Evolutionary conservation across 345 rosid genomes (phyloP).

Genomic region (Gynandropsis gynandra): DNA sequence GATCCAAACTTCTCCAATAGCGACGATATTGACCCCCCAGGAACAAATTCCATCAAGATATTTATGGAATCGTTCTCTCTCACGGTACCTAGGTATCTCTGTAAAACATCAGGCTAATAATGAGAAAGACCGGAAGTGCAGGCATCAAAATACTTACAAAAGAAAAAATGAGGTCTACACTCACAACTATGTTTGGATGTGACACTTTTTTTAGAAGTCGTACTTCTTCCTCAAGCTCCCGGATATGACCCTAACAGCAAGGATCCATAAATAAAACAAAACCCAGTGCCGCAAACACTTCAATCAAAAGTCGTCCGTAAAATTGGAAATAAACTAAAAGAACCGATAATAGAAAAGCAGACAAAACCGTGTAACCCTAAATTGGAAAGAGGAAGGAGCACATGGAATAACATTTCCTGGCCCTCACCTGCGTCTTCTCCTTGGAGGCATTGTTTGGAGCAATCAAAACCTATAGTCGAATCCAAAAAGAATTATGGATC

Average conservation of each 20-base stretch:
- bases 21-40: constrained; percentile 84
- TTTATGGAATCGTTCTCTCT: constrained; percentile 67
- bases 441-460: constrained; percentile 56
- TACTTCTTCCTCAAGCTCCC: constrained; percentile 88
- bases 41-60: constrained; percentile 72
- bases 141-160: not conserved
- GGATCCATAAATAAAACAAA: not conserved
- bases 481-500: not conserved
- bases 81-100: constrained; percentile 82
- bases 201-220: constrained; percentile 74
- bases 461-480: constrained; percentile 43
- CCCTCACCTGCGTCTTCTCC: constrained; percentile 61
- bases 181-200: constrained; percentile 80
- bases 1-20: constrained; percentile 76
- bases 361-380: not conserved
- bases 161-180: constrained; percentile 16
- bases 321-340: not conserved
- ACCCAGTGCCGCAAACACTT: not conserved
- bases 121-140: constrained; percentile 1
- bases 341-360: not conserved
- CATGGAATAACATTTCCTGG: not conserved
- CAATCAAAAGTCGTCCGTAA: not conserved
- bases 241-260: constrained; percentile 52
- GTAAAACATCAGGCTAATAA: not conserved
- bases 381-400: not conserved